Conservation (phyloP, 2,329 filamentous ascomycete species). For the Colletotrichum graminicola region DNA sequence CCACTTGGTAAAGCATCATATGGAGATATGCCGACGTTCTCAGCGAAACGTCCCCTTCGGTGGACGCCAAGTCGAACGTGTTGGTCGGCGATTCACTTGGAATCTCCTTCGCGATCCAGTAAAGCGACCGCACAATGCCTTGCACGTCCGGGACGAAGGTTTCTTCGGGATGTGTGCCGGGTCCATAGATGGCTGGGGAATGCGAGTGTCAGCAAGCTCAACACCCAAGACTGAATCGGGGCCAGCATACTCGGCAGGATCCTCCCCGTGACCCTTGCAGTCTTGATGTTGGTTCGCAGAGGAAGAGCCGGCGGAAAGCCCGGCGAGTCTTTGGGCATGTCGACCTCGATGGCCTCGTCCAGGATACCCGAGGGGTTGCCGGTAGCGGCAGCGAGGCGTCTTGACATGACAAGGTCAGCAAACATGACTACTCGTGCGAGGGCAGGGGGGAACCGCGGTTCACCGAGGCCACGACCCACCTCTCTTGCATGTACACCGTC, state of each 20-base stretch:
- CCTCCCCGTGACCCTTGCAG: constrained; percentile 31
- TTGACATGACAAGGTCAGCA: background rate
- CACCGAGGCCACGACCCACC: constrained; percentile 2
- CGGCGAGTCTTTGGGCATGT: constrained; percentile 26
- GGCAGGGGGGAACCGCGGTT: too few relatives aligned
- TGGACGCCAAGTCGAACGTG: constrained; percentile 39
- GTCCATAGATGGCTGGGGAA: constrained; percentile 49
- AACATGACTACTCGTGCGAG: background rate
- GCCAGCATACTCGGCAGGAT: constrained; percentile 20
- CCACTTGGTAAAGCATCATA: constrained; percentile 51
- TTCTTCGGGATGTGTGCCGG: constrained; percentile 48
- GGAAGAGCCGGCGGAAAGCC: constrained; percentile 27
- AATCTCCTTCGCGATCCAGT: constrained; percentile 44
- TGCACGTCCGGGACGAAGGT: constrained; percentile 50
- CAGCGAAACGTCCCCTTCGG: constrained; percentile 46
- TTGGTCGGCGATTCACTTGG: constrained; percentile 43
- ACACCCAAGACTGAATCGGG: too few relatives aligned
- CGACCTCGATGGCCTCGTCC: constrained; percentile 30
- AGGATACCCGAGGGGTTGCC: constrained; percentile 33
- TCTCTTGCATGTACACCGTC: constrained; percentile 43
- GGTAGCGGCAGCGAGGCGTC: constrained; percentile 38
- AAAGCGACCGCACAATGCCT: constrained; percentile 47
- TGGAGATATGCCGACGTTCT: constrained; percentile 50
- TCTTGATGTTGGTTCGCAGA: constrained; percentile 29
- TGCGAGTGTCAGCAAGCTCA: constrained; percentile 43